Conservation (phyloP, 108 stramenopile species). For the Skeletonema costatum region DNA sequence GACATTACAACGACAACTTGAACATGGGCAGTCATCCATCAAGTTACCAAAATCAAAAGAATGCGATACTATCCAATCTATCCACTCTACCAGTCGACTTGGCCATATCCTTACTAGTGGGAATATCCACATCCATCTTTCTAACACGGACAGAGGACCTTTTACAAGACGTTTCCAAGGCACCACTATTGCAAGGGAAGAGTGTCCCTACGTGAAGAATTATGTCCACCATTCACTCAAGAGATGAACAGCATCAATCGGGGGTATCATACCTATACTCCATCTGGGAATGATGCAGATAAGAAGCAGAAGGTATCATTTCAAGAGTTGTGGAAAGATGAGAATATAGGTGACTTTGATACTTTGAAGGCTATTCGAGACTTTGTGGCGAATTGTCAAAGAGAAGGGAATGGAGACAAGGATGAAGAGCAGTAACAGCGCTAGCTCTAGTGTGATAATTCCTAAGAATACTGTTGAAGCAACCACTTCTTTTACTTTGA, state of each 20-base stretch:
- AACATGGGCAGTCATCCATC: not conserved
- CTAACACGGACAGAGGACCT: constrained; percentile 2
- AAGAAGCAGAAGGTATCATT: constrained; percentile 7
- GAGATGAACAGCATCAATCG: constrained; percentile 27
- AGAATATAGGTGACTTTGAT: constrained; percentile 37
- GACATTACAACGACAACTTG: not conserved
- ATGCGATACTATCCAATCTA: not conserved
- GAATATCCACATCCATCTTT: constrained; percentile 29
- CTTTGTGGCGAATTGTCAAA: constrained; percentile 31
- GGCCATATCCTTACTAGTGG: constrained; percentile 31
- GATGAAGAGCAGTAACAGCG: not conserved
- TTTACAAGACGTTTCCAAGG: constrained; percentile 16
- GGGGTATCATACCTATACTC: not conserved
- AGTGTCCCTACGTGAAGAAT: constrained; percentile 33
- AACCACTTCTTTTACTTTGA: not conserved
- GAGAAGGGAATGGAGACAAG: not conserved
- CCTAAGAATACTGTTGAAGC: not conserved
- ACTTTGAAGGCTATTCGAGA: constrained; percentile 39
- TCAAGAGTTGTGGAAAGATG: constrained; percentile 38
- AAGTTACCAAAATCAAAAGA: not conserved
- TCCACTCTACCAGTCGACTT: constrained; percentile 27
- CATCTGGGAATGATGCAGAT: not conserved
- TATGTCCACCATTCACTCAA: constrained; percentile 22
- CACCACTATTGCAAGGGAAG: constrained; percentile 24
- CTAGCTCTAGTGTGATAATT: not conserved